A percentile compares a stretch with the other conserved stretches of the same genome.
Conservation (phyloP, 768 basidiomycete genomes). For the Podaxis sp. region DNA sequence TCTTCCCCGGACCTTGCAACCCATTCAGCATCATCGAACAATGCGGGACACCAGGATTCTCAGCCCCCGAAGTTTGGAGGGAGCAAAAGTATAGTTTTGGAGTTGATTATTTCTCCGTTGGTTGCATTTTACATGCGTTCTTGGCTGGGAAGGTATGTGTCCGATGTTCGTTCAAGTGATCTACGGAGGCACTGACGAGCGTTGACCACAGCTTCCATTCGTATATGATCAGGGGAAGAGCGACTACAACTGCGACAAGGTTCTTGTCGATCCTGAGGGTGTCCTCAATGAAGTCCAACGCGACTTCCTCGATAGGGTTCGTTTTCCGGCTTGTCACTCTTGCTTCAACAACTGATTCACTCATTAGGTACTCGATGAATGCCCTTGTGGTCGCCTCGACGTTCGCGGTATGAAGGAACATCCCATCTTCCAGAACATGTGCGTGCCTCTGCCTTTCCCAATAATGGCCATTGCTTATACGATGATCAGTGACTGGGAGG, state of each 20-base stretch:
- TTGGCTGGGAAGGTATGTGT: background rate
- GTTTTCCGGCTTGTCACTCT: background rate
- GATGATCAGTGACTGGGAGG: background rate
- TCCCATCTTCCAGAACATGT: background rate
- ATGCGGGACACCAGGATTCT: background rate
- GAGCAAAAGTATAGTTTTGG: background rate
- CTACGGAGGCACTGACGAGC: background rate
- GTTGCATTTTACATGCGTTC: background rate
- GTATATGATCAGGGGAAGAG: background rate
- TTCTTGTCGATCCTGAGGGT: background rate
- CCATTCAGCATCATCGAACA: background rate
- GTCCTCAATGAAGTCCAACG: background rate
- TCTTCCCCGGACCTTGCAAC: background rate
- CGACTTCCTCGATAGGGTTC: background rate
- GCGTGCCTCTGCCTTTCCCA: background rate
- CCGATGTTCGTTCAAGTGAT: background rate
- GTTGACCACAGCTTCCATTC: background rate
- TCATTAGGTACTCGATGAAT: background rate
- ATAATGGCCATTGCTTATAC: background rate
- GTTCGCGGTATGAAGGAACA: constrained; percentile 1
- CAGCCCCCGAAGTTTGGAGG: background rate
- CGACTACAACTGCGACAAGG: background rate
- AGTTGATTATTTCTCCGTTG: background rate
- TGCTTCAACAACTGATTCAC: background rate
- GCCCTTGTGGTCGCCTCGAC: background rate